Base-by-base conservation (phyloP, 2,329 filamentous ascomycete species). In the Apiospora kogelbergensis region DNA sequence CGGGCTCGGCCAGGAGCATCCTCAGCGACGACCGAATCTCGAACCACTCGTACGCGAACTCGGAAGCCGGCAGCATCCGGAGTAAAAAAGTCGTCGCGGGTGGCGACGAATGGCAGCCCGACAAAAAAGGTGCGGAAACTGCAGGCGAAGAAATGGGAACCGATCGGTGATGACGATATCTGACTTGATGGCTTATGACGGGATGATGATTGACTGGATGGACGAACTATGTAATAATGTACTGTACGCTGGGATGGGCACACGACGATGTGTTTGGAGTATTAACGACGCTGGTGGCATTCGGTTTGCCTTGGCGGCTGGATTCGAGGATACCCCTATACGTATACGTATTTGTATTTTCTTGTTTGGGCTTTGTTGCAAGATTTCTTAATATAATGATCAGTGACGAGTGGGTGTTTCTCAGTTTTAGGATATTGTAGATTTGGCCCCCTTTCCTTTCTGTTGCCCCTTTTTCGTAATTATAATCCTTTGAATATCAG, bases 121-220 rank as follows among this genome's bases (percentile, higher is more conserved):
- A 66, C 44, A 17, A 66, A 66, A 10, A 66, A 66, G 65, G 33
- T 66, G 24, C 65, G 65, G 42, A 46, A 48, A 5, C 65, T 66
- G 65, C 42, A 37, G 17, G 65, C 44, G 7, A 46, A 66, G 30
- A 66, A 40, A n/a, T 66, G 65, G 65, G 44, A 53, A 66, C 26
- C 42, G 26, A 46, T 53, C 13, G 65, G n/a, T 26, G 65, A 48
- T 53, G 44, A 66, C 17, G 44, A 53, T 41, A 37, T 53, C 41
- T 48, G 44, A 46, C 11, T 20, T 42, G 37, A 57, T 26, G 63
- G 24, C 17, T 40, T 17, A 64, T 42, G 37, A 44, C 11, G 26
- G 15, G 26, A 26, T 20, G 53, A 60, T 37, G 26, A 24, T 41
- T 24, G 33, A 65, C 30, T 10, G 30, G 53, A 33, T 11, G 53